Base-by-base conservation (phyloP, 1,139 yeast genomes). In the Oligophagozyma castellii region DNA sequence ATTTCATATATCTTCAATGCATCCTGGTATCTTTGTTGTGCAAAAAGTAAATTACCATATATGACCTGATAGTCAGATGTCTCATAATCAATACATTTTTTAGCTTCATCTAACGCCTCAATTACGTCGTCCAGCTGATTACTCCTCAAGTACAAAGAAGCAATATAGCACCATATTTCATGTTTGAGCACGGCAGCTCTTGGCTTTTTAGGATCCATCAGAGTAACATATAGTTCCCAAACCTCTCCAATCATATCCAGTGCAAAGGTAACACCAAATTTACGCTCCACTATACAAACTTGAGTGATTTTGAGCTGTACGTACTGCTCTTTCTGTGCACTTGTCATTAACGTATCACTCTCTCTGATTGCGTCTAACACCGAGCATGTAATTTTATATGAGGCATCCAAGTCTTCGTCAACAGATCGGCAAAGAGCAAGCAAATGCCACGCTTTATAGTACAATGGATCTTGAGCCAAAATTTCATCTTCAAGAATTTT, bases 251-350 rank as follows among this genome's bases (percentile, higher is more conserved):
- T 54, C 28, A 62, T 60, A 29, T 76, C 84, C 40, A 81, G 53
- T 3, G 84, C 73, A 28, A 67, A 69, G 18, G 65, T 63, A 1
- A 67, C 58, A 3, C 84, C 89, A 34, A 73, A 62, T 6, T 67
- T 56, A 5, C 72, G 65, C 45, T 81, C 92, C 34, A 73, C 58
- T 11, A 83, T 61, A 3, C 86, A 75, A 29, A 83, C 55, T 41
- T 78, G 84, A 0, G 94, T 76, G 52, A 79, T 61, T 43, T 79
- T 79, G 45, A 83, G 59, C 47, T 80, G 83, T 18, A 83, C 49
- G 23, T 75, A 69, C 35, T 70, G 71, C 42, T 65, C 60, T 43
- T 70, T 74, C 32, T 63, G 61, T 25, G 53, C 52, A 5, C 61
- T 41, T 3, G 28, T 20, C n/a, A 63, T 25, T 4, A 37, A 30